phyloP scores from a whole-genome alignment of 1,139 yeast species.

The Chernovozyma sophiae-reginae region DNA sequence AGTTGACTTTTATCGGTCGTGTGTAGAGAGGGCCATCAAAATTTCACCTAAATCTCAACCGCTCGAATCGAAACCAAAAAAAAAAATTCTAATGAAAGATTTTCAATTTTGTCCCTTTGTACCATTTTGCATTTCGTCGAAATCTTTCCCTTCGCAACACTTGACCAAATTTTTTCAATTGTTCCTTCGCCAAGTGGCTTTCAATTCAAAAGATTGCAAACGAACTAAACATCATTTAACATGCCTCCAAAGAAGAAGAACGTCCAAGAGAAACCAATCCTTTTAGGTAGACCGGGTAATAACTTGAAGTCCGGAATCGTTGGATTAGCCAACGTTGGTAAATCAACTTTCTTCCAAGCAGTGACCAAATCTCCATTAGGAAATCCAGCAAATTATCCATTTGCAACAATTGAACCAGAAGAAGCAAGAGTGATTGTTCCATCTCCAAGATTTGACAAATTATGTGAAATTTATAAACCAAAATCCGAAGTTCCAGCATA shows the following conservation, averaged over 20 bases:
- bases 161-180: not conserved
- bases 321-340: constrained; percentile 89
- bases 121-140: not conserved
- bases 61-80: too few species aligned
- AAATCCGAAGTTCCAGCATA: constrained; percentile 88
- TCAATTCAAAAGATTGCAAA: too few species aligned
- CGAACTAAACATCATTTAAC: too few species aligned
- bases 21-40: too few species aligned
- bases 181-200: too few species aligned
- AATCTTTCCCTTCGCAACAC: not conserved
- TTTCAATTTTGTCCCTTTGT: too few species aligned
- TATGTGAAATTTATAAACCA: constrained; percentile 73
- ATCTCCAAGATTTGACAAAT: constrained; percentile 78
- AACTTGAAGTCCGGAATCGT: constrained; percentile 95
- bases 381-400: constrained; percentile 97
- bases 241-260: constrained; percentile 97
- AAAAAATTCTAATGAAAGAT: too few species aligned
- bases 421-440: constrained; percentile 98
- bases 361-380: constrained; percentile 90
- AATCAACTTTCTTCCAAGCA: constrained; percentile 68
- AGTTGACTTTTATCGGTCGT: too few species aligned
- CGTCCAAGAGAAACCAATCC: constrained; percentile 77
- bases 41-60: too few species aligned
- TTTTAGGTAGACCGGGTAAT: constrained; percentile 98
- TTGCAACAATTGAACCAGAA: constrained; percentile 98